These are phyloP conservation scores for Penicillium angulare DNA, from an alignment of 495 filamentous ascomycete species.

Conservation along the genomic window DNA sequence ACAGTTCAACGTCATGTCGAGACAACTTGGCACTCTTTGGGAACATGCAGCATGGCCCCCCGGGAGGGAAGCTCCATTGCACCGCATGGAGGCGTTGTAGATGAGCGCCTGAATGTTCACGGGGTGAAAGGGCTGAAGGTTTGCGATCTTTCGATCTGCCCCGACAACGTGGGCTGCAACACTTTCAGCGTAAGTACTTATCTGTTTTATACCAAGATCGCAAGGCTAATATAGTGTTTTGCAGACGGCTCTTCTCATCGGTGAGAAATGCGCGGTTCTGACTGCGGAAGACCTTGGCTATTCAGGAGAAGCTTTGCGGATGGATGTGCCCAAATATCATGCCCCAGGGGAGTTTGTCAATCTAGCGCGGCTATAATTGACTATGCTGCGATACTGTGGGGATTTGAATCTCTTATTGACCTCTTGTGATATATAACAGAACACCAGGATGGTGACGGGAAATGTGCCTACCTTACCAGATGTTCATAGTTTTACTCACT, in stretches of 20 bases:
- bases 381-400: too few species aligned
- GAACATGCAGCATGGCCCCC: constrained; percentile 81
- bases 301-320: constrained; percentile 68
- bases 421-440: too few species aligned
- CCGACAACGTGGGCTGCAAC: constrained; percentile 81
- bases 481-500: too few species aligned
- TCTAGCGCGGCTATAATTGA: constrained; percentile 24
- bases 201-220: neutral
- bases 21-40: constrained; percentile 71
- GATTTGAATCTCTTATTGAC: too few species aligned
- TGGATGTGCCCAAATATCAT: constrained; percentile 67
- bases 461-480: too few species aligned
- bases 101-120: constrained; percentile 77
- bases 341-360: constrained; percentile 51
- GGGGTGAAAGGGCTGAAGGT: constrained; percentile 80
- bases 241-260: constrained; percentile 76
- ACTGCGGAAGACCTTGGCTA: constrained; percentile 77
- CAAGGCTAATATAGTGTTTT: constrained; percentile 12
- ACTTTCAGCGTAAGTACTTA: constrained; percentile 51
- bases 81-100: constrained; percentile 71
- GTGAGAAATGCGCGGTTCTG: constrained; percentile 75
- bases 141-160: constrained; percentile 76
- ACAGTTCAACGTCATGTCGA: constrained; percentile 61
- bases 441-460: too few species aligned
- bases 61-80: constrained; percentile 75